These are phyloP conservation scores for Penicillium angulare DNA, from an alignment of 495 filamentous ascomycete genomes.

Conservation along the genomic window DNA sequence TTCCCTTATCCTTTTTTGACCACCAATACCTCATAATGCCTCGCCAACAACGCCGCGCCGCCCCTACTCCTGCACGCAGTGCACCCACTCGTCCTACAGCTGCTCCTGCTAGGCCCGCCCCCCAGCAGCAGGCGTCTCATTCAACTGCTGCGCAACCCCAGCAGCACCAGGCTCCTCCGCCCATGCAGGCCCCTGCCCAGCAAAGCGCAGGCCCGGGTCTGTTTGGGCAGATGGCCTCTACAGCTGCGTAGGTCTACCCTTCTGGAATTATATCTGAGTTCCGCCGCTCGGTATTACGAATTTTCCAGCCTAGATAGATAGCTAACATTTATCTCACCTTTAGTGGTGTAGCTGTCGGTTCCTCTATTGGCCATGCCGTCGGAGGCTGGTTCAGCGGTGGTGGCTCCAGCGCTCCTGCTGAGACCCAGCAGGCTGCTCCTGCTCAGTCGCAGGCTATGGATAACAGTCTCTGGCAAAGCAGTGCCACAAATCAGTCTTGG, in stretches of 20 bases:
- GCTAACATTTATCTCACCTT: conserved; percentile 41
- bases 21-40: conserved; percentile 57
- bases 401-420: conserved; percentile 56
- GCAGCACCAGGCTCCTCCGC: conserved; percentile 44
- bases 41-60: conserved; percentile 71
- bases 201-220: conserved; percentile 68
- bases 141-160: conserved; percentile 65
- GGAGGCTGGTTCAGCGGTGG: conserved; percentile 80
- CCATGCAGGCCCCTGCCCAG: conserved; percentile 43
- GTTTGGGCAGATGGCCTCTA: conserved; percentile 83
- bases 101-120: conserved; percentile 58
- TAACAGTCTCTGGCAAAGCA: conserved; percentile 52
- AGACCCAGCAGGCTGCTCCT: conserved; percentile 45
- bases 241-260: conserved; percentile 64
- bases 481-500: conserved; percentile 47
- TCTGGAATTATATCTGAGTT: too few relatives aligned
- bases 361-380: conserved; percentile 91
- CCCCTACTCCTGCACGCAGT: conserved; percentile 52
- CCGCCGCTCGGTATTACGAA: too few relatives aligned
- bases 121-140: conserved; percentile 51
- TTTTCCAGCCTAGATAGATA: too few relatives aligned
- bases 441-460: conserved; percentile 45
- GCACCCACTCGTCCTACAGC: conserved; percentile 67
- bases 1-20: background rate
- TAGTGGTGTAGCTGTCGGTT: conserved; percentile 94